phyloP scores from a whole-genome alignment of 1,139 yeast genomes.

The Diutina sp. region DNA sequence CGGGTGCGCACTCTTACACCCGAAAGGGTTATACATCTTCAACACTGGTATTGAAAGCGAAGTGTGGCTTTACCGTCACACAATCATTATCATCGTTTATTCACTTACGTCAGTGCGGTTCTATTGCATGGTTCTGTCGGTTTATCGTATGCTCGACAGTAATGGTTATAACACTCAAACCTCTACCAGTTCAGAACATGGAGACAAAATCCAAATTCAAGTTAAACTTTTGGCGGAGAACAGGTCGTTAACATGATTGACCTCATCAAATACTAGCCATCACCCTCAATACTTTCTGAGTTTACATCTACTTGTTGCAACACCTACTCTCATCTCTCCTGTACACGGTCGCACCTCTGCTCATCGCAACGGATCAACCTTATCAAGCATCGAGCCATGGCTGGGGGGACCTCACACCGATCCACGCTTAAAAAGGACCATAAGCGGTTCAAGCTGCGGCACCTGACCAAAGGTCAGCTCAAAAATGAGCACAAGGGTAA shows the following conservation, averaged over 20 bases:
- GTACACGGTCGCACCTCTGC: background rate
- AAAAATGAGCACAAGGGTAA: conserved; percentile 77
- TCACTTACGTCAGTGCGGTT: too few species aligned
- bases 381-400: background rate
- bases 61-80: background rate
- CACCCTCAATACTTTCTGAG: too few species aligned
- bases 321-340: background rate
- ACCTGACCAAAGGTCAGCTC: conserved; percentile 80
- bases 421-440: conserved; percentile 73
- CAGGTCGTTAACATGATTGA: too few species aligned
- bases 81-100: too few species aligned
- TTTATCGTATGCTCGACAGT: too few species aligned
- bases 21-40: background rate
- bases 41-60: background rate
- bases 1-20: background rate
- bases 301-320: background rate
- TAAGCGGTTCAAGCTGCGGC: conserved; percentile 83
- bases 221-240: too few species aligned
- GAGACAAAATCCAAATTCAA: too few species aligned
- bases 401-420: conserved; percentile 64
- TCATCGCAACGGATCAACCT: background rate
- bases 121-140: too few species aligned
- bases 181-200: too few species aligned
- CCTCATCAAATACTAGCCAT: too few species aligned
- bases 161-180: too few species aligned